These are phyloP conservation scores for Hypoxylon perforatum DNA, from an alignment of 495 filamentous ascomycete species.

Conservation along the genomic window DNA sequence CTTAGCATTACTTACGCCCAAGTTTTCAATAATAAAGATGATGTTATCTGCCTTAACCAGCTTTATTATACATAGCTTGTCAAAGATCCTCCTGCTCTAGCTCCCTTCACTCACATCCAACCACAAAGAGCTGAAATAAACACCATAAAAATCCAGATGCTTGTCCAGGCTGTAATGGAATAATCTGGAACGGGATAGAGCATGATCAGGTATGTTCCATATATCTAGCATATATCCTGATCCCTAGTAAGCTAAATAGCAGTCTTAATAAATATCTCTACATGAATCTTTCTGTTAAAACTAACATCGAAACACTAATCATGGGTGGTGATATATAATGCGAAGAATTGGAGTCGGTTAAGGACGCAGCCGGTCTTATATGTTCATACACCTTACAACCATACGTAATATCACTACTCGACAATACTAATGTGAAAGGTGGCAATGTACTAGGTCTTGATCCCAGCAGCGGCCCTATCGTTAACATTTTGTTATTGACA, in stretches of 20 bases:
- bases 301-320: conserved; percentile 8
- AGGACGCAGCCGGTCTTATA: conserved; percentile 10
- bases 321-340: conserved; percentile 18
- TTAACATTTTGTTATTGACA: conserved; percentile 19
- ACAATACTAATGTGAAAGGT: conserved; percentile 26
- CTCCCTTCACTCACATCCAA: conserved; percentile 17
- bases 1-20: neutral
- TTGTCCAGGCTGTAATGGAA: neutral
- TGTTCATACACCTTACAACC: conserved; percentile 22
- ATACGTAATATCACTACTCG: conserved; percentile 33
- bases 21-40: neutral
- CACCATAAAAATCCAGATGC: neutral
- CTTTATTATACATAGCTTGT: conserved; percentile 23
- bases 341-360: conserved; percentile 12
- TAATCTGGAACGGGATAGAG: neutral
- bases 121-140: conserved; percentile 17
- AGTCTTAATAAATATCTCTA: conserved; percentile 1
- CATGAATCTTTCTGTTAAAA: conserved; percentile 5
- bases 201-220: neutral
- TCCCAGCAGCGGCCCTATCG: conserved; percentile 15
- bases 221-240: neutral
- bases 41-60: conserved; percentile 18
- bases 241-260: neutral
- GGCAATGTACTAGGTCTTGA: conserved; percentile 43
- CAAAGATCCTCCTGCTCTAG: conserved; percentile 18